These are phyloP conservation scores for Mortierella hygrophila DNA, from an alignment of 192 early-diverging fungal species.

Conservation along the genomic window DNA sequence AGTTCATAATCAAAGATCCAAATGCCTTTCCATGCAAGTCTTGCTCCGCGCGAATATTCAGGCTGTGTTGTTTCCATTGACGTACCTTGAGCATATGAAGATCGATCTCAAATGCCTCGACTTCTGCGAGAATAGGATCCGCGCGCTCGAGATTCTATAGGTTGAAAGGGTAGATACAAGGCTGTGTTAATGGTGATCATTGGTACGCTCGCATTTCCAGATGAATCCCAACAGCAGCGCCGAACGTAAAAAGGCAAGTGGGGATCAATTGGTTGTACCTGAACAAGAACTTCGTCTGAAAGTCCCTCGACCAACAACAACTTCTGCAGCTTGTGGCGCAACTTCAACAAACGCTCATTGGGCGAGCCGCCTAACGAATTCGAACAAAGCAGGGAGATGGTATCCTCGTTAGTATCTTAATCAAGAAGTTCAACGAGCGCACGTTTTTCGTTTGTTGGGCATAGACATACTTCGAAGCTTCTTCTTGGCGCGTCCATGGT, in stretches of 20 bases:
- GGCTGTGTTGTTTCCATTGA: background rate
- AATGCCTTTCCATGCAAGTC: background rate
- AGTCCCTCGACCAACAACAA: slow-evolving; percentile 48
- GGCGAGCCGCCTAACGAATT: slow-evolving; percentile 39
- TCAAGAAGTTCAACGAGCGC: background rate
- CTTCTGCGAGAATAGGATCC: slow-evolving; percentile 53
- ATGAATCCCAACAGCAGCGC: background rate
- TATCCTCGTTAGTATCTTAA: background rate
- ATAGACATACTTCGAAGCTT: slow-evolving; percentile 38
- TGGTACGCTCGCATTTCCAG: background rate
- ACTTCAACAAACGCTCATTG: slow-evolving; percentile 48
- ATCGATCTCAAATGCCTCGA: slow-evolving; percentile 59
- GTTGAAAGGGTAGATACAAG: background rate
- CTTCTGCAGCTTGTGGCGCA: slow-evolving; percentile 60
- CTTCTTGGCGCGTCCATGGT: slow-evolving; percentile 42
- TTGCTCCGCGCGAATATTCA: background rate
- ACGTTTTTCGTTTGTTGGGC: background rate
- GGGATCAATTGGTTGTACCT: slow-evolving; percentile 14
- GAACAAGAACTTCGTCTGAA: slow-evolving; percentile 43
- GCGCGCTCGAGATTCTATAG: slow-evolving; percentile 44
- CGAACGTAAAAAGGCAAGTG: background rate
- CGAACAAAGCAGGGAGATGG: background rate
- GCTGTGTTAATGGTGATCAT: background rate
- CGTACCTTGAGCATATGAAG: slow-evolving; percentile 57
- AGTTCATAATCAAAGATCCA: background rate